Base-by-base conservation (phyloP, 495 filamentous ascomycete genomes). In the Chaetomium fimeti region DNA sequence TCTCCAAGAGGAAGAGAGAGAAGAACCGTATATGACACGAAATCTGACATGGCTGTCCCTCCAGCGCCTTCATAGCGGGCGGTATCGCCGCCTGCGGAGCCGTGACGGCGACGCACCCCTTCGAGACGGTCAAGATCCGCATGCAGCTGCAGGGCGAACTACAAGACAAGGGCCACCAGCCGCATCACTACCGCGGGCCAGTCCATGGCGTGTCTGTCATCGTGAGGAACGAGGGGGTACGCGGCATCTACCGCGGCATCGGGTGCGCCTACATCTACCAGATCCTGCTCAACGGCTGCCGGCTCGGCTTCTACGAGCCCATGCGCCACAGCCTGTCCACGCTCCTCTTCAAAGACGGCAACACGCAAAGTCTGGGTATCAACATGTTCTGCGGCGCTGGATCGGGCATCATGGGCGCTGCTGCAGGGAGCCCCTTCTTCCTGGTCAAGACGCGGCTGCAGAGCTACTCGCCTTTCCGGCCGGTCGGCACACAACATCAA, bases 41-140 rank as follows among this genome's bases (percentile, higher is more conserved):
- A 72, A 32, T 20, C 66, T 70, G 59, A 66, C 68, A 66, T 66
- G 45, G 38, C 54, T 24, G 52, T 55, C n/a, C 49, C 56, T 27
- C 24, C 58, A 84, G 85, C 61, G 82, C 84, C 52, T 99, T 99
- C 82, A 83, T 98, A 67, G 92, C 94, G 28, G 94, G 94, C 74
- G 94, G 94, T 65, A 90, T 98, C 73, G 94, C 94, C 68, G 94
- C 95, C 59, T 97, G 92, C 78, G 94, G 94, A 67, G 94, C 94
- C 59, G 95, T 99, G 57, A 98, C 94, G 5, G 93, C 95, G 53
- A 99, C 94, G 45, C 94, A 99, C 76, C 91, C 92, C 64, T 97
- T 98, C 80, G 94, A 99, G 78, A 98, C 94, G 8, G 92, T 98
- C 63, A 99, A 99, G 86, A 99, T 98, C 74, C 91, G 93, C 68